A percentile compares a stretch with the other conserved stretches of the same genome.
phyloP scores from a whole-genome alignment of 2,329 filamentous ascomycete species.

The Mycocentrospora acerina region DNA sequence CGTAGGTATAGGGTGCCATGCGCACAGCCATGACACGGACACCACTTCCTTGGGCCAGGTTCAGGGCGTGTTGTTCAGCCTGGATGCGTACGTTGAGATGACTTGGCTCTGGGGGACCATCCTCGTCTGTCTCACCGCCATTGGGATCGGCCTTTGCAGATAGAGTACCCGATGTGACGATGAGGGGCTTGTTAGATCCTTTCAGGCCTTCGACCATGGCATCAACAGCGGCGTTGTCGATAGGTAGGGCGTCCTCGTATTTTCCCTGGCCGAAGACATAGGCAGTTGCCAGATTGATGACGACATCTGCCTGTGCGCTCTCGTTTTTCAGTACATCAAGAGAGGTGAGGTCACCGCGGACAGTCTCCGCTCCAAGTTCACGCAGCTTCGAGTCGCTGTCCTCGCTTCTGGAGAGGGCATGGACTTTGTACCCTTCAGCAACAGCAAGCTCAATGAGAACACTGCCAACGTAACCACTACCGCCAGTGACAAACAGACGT shows the following conservation, averaged over 20 bases:
- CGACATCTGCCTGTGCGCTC: slow-evolving; percentile 45
- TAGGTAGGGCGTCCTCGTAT: too few species aligned
- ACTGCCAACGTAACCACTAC: slow-evolving; percentile 14
- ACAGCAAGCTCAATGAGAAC: slow-evolving; percentile 39
- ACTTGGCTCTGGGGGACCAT: slow-evolving; percentile 11
- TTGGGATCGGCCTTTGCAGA: slow-evolving; percentile 21
- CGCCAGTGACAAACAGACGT: slow-evolving; percentile 20
- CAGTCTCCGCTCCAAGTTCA: slow-evolving; percentile 42
- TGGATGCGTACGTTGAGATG: background rate
- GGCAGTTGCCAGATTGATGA: slow-evolving; percentile 45
- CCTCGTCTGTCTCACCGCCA: slow-evolving; percentile 35
- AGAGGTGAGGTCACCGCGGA: slow-evolving; percentile 45
- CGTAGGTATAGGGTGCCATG: slow-evolving; percentile 50
- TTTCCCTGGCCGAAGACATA: slow-evolving; percentile 4
- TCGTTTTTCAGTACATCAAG: slow-evolving; percentile 44
- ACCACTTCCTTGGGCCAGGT: slow-evolving; percentile 24
- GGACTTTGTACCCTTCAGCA: slow-evolving; percentile 43
- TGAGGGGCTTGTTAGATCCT: slow-evolving; percentile 40
- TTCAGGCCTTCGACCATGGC: slow-evolving; percentile 42
- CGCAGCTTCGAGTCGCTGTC: slow-evolving; percentile 39
- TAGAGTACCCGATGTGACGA: slow-evolving; percentile 41
- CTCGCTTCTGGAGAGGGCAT: slow-evolving; percentile 45
- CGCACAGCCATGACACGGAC: slow-evolving; percentile 43
- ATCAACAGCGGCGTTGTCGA: slow-evolving; percentile 32
- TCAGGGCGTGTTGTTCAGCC: slow-evolving; percentile 34